A percentile compares a stretch with the other conserved stretches of the same genome.
Evolutionary conservation across 768 basidiomycete genomes (phyloP).

Genomic region (Tephrocybe sp.): DNA sequence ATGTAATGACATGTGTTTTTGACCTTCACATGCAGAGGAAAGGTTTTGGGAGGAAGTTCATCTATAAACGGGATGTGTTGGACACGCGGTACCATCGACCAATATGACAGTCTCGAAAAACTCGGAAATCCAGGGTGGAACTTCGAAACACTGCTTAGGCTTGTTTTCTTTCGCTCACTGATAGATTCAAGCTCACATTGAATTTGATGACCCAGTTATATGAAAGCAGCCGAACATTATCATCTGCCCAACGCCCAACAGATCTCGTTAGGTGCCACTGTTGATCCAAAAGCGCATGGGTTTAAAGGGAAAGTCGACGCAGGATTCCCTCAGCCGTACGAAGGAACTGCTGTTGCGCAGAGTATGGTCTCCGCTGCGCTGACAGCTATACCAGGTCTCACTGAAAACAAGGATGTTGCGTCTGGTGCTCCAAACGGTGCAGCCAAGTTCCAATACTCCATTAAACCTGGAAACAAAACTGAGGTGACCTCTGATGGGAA

Average conservation of each 20-base stretch:
- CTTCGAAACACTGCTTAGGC: conserved; percentile 12
- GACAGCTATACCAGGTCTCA: conserved; percentile 8
- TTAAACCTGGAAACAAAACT: conserved; percentile 15
- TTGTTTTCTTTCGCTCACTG: not conserved
- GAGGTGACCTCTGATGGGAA: conserved; percentile 11
- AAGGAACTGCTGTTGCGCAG: conserved; percentile 4
- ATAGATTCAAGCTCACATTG: not conserved
- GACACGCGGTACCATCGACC: conserved; percentile 20
- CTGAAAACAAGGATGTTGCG: conserved; percentile 11
- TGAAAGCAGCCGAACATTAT: conserved; percentile 14
- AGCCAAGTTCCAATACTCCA: conserved; percentile 16
- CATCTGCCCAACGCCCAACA: conserved; percentile 15
- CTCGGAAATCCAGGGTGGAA: conserved; percentile 22
- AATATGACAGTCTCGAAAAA: conserved; percentile 17
- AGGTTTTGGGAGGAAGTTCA: conserved; percentile 21
- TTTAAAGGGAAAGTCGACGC: conserved; percentile 12
- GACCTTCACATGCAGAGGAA: conserved; percentile 6
- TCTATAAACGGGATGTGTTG: conserved; percentile 21
- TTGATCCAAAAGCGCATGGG: conserved; percentile 10
- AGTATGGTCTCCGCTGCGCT: not conserved
- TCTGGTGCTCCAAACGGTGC: conserved; percentile 16
- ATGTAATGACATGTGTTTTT: not conserved
- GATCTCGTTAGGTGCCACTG: conserved; percentile 9
- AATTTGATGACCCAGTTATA: conserved; percentile 4
- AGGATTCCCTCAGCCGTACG: conserved; percentile 19